These are phyloP conservation scores for Xylariaceae sp. DNA, from an alignment of 2,329 filamentous ascomycete species.

Conservation along the genomic window DNA sequence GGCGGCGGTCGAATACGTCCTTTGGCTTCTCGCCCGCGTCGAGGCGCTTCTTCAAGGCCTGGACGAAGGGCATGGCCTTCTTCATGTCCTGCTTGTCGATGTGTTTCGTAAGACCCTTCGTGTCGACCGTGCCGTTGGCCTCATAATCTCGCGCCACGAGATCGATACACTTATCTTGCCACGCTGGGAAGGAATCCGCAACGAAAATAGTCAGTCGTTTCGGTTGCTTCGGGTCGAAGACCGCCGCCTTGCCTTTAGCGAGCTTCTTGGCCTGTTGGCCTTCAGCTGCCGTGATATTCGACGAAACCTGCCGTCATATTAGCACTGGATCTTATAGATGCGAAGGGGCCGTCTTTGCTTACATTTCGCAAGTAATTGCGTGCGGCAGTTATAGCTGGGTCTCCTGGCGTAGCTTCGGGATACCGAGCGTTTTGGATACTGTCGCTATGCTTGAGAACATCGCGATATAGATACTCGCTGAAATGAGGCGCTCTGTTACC, in stretches of 20 bases:
- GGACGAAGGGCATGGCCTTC: conserved; percentile 97
- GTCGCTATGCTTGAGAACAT: conserved; percentile 76
- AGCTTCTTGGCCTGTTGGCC: conserved; percentile 83
- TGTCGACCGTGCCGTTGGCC: conserved; percentile 43
- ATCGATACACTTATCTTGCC: conserved; percentile 91
- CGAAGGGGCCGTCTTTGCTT: background rate
- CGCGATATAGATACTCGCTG: conserved; percentile 91
- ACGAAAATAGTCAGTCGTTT: conserved; percentile 90
- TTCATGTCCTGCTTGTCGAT: conserved; percentile 87
- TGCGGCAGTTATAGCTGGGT: conserved; percentile 72
- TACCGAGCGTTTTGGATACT: conserved; percentile 81
- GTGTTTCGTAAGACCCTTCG: conserved; percentile 59
- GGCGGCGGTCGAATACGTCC: conserved; percentile 77
- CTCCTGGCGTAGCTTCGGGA: conserved; percentile 68
- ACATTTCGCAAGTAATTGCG: conserved; percentile 71
- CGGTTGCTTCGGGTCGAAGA: conserved; percentile 87
- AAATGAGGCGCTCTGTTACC: conserved; percentile 73
- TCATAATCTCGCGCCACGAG: conserved; percentile 74
- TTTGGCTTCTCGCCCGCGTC: conserved; percentile 67
- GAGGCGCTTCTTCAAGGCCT: conserved; percentile 81
- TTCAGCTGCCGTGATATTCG: conserved; percentile 85
- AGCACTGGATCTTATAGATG: background rate
- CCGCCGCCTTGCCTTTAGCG: conserved; percentile 83
- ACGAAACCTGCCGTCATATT: conserved; percentile 55
- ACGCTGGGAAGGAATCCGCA: conserved; percentile 78